Base-by-base conservation (phyloP, 768 basidiomycete genomes). In the Russula compacta region DNA sequence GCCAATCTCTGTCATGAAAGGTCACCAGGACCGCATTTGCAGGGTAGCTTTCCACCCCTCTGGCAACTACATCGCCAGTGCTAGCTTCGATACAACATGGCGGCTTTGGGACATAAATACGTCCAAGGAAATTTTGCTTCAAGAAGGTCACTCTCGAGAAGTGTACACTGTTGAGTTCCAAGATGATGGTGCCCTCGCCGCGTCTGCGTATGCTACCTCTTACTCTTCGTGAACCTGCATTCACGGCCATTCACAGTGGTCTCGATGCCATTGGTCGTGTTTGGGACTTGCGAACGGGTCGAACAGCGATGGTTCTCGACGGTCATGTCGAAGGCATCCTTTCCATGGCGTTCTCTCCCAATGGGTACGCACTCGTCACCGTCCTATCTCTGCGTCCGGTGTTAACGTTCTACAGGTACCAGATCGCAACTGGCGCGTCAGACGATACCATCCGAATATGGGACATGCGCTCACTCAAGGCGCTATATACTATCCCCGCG, bases 401-500 rank as follows among this genome's bases (percentile, higher is more conserved):
- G 48, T 59, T 49, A 52, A 66, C 48, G 48, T 51, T 52, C 50
- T 60, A 46, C 69, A 98, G 95, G 63, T 95, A 97, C 70, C 95
- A 98, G 80, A 86, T 99, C 52, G 97, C 95, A 35, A 97, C 97
- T 0, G 97, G 95, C 40, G 87, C 94, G 4, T 93, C 91, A 48
- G 97, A 99, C 73, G 97, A 98, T 71, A 97, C 97, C 0, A 89
- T 99, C 69, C 88, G 95, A 51, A 92, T 98, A 78, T 99, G 97
- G 97, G 97, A 99, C 75, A 85, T 98, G 77, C 87, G 97, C 42
- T 88, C 90, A 15, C 80, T 97, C 36, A 92, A 87, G 67, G 85
- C 92, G n/a, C 75, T 94, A 11, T 93, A 97, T 73, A 98, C 92
- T 44, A 97, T 98, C 66, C 95, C 95, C 2, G 97, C 94, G 0